These are phyloP conservation scores for Paradendryphiella salina DNA, from an alignment of 2,329 filamentous ascomycete genomes.

Conservation along the genomic window DNA sequence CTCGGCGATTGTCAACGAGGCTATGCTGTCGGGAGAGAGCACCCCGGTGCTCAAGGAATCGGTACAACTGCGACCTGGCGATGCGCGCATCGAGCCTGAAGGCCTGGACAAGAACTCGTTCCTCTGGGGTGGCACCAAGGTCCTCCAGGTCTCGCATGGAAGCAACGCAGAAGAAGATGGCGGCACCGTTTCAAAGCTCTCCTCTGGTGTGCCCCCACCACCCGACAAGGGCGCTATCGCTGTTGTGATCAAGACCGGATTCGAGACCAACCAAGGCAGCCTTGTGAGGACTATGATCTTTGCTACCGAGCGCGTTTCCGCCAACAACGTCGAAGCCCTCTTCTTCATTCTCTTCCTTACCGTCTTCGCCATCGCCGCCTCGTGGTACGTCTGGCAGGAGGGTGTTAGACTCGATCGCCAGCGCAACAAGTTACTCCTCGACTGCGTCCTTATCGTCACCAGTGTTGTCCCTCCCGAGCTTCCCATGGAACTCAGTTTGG, in stretches of 20 bases:
- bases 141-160: constrained; percentile 90
- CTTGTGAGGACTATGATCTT: constrained; percentile 99
- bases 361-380: constrained; percentile 93
- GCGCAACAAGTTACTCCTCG: constrained; percentile 92
- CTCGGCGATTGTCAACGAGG: constrained; percentile 96
- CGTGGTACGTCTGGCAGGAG: constrained; percentile 99
- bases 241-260: constrained; percentile 94
- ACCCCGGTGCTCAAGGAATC: constrained; percentile 97
- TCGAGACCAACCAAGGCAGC: constrained; percentile 97
- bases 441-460: constrained; percentile 96
- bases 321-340: constrained; percentile 94
- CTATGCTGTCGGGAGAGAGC: constrained; percentile 98
- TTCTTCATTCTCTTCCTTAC: constrained; percentile 96
- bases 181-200: constrained; percentile 63
- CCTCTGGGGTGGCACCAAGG: constrained; percentile 95
- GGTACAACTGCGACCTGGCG: constrained; percentile 80
- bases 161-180: constrained; percentile 70
- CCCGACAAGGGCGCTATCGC: constrained; percentile 94
- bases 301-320: constrained; percentile 97
- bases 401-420: constrained; percentile 94
- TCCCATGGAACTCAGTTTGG: constrained; percentile 95
- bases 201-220: constrained; percentile 77
- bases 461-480: constrained; percentile 98
- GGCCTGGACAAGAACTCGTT: constrained; percentile 96
- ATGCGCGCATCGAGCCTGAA: constrained; percentile 81